Evolutionary conservation across 2,329 filamentous ascomycete genomes (phyloP), one percentile per base, ranked within the genome.

Genomic region (Xylariomycetidae sp.): DNA sequence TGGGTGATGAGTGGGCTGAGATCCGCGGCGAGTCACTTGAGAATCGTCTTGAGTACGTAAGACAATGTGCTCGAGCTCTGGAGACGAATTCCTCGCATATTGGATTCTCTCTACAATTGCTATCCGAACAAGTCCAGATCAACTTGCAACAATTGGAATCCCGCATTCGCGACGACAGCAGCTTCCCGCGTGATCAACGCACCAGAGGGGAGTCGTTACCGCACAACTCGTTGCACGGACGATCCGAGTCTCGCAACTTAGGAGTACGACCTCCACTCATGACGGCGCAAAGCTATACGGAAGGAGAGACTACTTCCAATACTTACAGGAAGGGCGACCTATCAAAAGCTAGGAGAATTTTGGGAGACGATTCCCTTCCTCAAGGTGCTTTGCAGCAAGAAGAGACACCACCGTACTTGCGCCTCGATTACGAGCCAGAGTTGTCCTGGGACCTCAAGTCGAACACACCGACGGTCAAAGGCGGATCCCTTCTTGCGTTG

Each of bases 1-100:
- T 98, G 27, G 86, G 84, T 7, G 92, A 98, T 56, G 92, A 98
- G 62, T 98, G 92, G 92, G 80, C 89, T 4, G 88, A 95, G 56
- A 71, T 89, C n/a, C 80, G 88, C 27, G 88, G 88, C 2, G 88
- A 94, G 56, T 85, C 89, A 6, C 69, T 98, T 18, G 90, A 96
- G 53, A 87, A 87, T 46, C 80, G 92, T 15, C 63, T 97, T 16
- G 85, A 84, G 44, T 82, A 85, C 42, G 88, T 96, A 38, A 78
- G 84, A 33, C 72, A 79, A 38, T 85, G 87, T 41, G 80, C 82
- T 8, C 78, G 84, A 48, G 85, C 90, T 29, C 69, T 98, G 13
- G 88, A 97, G 57, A 85, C 82, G 14, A 89, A 86, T 49, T 84
- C 89, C 10, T 85, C 85, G 0, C 88, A 96, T 50, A 80, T 96